Evolutionary conservation across 2,329 filamentous ascomycete species (phyloP), one percentile per base, ranked within the genome.

Genomic region (Alternaria arborescens): DNA sequence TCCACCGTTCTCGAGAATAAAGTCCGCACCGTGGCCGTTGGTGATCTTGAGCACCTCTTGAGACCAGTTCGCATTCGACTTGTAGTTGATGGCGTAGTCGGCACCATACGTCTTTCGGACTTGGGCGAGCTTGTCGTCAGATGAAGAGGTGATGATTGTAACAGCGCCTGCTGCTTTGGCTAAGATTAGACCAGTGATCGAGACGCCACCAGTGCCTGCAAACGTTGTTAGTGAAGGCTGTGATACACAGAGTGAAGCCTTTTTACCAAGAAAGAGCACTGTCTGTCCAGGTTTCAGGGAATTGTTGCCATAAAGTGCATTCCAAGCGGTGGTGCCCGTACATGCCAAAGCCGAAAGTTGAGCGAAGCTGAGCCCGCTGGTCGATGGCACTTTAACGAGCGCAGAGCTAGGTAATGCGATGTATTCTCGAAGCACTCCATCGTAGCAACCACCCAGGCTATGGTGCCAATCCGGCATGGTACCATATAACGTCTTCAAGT

Each of bases 81-180:
- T 81, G 71, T 86, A 86, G 71, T 86, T 86, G 73, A 86, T 81
- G 2, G 72, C 76, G 53, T 81, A 70, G 50, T 82, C 80, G 2
- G 81, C 83, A 10, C 83, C 83, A 26, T 75, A 72, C 14, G 68
- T 54, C 61, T 77, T 75, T 8, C 76, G 78, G 4, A 71, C 50
- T 74, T 74, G 66, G 6, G 85, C 76, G 65, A 87, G 86, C 3
- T 75, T 65, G 61, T 86, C 82, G 4, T 80, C 83, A 0, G 84
- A 85, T 2, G 83, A 85, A 0, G 83, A 85, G 43, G 84, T 80
- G 32, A 84, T 84, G 2, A 81, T 82, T 65, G 70, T 78, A 0
- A 79, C 80, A 11, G 77, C 82, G 2, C 76, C 74, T 8, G 83
- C 84, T 64, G 82, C 83, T 14, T 81, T 58, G 20, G 54, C 63